Evolutionary conservation across 257 asterid species (phyloP).

Genomic region (Oldenlandia corymbosa): DNA sequence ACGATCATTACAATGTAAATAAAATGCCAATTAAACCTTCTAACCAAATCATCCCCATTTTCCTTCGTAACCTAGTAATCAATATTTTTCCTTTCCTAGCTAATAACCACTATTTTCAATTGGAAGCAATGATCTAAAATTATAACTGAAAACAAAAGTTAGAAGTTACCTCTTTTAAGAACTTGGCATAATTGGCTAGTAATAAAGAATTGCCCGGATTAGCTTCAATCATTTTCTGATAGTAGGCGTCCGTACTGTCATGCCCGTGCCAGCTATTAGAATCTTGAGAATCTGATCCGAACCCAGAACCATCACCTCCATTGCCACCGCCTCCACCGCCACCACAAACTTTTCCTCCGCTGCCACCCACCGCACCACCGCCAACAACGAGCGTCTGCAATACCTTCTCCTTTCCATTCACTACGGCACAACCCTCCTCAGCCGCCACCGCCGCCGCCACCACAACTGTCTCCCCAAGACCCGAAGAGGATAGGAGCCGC

Average conservation of each 20-base stretch:
- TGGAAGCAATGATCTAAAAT: background rate
- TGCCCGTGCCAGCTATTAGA: slow-evolving; percentile 49
- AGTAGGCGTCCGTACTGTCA: slow-evolving; percentile 50
- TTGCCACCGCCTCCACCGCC: slow-evolving; percentile 34
- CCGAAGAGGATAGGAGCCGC: slow-evolving; percentile 28
- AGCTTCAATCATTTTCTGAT: slow-evolving; percentile 64
- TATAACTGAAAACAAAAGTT: background rate
- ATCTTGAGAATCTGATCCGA: slow-evolving; percentile 34
- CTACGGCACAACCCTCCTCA: slow-evolving; percentile 12
- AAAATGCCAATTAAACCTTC: background rate
- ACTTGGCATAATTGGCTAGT: slow-evolving; percentile 71
- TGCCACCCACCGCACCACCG: slow-evolving; percentile 34
- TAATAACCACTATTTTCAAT: no score
- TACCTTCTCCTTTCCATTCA: slow-evolving; percentile 2
- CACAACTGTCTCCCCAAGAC: slow-evolving; percentile 11
- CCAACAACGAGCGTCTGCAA: slow-evolving; percentile 26
- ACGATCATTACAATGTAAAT: background rate
- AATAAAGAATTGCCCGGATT: slow-evolving; percentile 65
- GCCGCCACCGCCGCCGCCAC: background rate
- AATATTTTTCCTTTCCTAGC: no score
- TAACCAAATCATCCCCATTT: no score
- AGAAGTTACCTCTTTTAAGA: slow-evolving; percentile 64
- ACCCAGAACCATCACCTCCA: slow-evolving; percentile 50
- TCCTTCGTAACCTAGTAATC: background rate
- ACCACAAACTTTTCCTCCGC: slow-evolving; percentile 27